Evolutionary conservation across 345 rosid genomes (phyloP), one percentile per base, ranked within the genome.

Genomic region (Citrus unshiu): DNA sequence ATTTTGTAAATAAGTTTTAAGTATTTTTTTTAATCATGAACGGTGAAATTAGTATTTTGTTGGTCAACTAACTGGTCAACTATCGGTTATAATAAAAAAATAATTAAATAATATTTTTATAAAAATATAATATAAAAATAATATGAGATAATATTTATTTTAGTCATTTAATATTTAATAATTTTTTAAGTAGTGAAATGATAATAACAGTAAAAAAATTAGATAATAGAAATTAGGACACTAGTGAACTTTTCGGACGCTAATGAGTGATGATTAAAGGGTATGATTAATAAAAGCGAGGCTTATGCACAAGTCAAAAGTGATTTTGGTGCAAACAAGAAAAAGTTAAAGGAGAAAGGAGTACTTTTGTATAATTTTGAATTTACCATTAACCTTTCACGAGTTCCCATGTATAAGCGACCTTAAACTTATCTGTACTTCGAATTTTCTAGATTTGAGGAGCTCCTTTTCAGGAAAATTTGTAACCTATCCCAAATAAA

Each of bases 301-400:
- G 34, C 54, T 62, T 24, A 35, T 25, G 40, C 81, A 18, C 0
- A 74, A 68, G 81, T 78, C 84, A 82, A 77, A 81, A 67, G 84
- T 61, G 49, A 30, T 24, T 63, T 57, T 34, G 78, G 35, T 81
- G 63, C 77, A 72, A 77, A 35, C 10, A 2, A 73, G 22, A 58
- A 81, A 64, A 64, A 59, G 51, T 14, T 56, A 60, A 73, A 51
- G 70, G 5, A 37, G 27, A 49, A 80, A 69, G 66, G 49, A 72
- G 60, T 35, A 64, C 64, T 34, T 54, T 81, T 60, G 51, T 39
- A 61, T 60, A 34, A 49, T 39, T 70, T 70, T 57, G 67, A 74
- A 74, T 78, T 32, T 68, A 13, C 54, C 18, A 22, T 13, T 6
- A 40, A 6, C 77, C 72, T 72, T 72, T 66, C 77, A 72, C 80